Conservation (phyloP, 129 eudicot species). For the Logfia minima region DNA sequence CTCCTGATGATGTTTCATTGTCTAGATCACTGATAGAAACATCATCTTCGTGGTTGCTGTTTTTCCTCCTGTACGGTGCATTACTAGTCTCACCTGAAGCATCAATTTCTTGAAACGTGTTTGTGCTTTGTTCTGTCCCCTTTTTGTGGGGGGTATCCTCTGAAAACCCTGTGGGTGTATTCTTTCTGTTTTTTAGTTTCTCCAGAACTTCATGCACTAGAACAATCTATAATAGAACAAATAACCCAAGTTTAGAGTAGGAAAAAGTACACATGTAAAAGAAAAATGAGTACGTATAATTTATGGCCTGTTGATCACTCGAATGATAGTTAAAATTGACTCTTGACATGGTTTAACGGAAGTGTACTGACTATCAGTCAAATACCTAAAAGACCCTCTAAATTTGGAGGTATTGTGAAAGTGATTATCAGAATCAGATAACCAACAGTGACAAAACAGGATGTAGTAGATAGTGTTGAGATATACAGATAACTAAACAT, state of each 20-base stretch:
- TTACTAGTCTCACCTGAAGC: slow-evolving; percentile 6
- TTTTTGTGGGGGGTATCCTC: background rate
- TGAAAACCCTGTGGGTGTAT: background rate
- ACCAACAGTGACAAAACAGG: background rate
- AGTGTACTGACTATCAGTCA: background rate
- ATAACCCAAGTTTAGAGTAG: background rate
- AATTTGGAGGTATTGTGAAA: background rate
- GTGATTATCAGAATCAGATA: background rate
- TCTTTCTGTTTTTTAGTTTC: slow-evolving; percentile 45
- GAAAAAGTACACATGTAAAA: background rate
- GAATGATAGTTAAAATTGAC: background rate
- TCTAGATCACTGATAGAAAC: slow-evolving; percentile 65
- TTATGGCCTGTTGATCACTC: background rate
- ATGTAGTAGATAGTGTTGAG: background rate
- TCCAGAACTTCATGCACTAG: slow-evolving; percentile 55
- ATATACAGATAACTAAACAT: background rate
- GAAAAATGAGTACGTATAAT: background rate
- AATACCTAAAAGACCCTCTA: background rate
- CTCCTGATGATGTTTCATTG: background rate
- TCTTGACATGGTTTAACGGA: background rate
- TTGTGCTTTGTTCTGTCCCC: background rate
- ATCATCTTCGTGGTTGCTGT: slow-evolving; percentile 35
- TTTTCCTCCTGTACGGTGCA: slow-evolving; percentile 13
- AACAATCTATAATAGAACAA: slow-evolving; percentile 45
- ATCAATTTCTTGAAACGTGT: background rate